Base-by-base conservation (phyloP, 208 protist genomes). In the Acanthamoeba royreba region DNA sequence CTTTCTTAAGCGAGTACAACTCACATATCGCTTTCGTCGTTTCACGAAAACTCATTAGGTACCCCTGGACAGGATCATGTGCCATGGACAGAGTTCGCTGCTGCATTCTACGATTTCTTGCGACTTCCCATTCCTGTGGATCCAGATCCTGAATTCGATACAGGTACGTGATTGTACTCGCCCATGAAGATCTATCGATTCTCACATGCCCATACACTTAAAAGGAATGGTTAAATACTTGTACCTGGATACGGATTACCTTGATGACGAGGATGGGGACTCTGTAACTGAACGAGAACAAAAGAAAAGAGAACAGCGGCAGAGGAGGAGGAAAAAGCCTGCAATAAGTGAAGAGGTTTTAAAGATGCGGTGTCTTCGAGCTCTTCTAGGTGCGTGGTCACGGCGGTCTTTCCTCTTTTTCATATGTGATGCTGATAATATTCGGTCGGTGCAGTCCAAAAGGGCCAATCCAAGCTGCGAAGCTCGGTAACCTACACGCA, bases 41-140 rank as follows among this genome's bases (percentile, higher is more conserved):
- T 81, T n/a, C 69, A 61, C 22, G n/a, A 61, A 19, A 61, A n/a
- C 19, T 28, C 22, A 61, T 61, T n/a, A 8, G 5, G 22, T n/a
- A 4, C n/a, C 38, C 8, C 52, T 8, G 43, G 28, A 43, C 83
- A 91, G 85, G 85, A 91, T 13, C 42, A 63, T 28, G 85, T 91
- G 33, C 35, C 85, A 38, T 91, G 85, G 85, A 72, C 15, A 2
- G 85, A 91, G 9, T 91, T 91, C 43, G 46, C 58, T 13, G n/a
- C 38, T 9, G 85, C 52, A 28, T 91, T 91, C 19, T 91, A 72
- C 43, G 85, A 91, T 35, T 91, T 91, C 19, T 49, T 91, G 28
- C 85, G 85, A 7, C 25, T 91, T 1, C 28, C 46, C 42, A 9
- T 91, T 8, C 85, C 85, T 9, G 33, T 1, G 4, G 85, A 87